Percentiles rank a stretch among this genome's conserved stretches.
Evolutionary conservation across 1,284 basidiomycete species (phyloP).

Genomic region (Porogramme epimiltina): DNA sequence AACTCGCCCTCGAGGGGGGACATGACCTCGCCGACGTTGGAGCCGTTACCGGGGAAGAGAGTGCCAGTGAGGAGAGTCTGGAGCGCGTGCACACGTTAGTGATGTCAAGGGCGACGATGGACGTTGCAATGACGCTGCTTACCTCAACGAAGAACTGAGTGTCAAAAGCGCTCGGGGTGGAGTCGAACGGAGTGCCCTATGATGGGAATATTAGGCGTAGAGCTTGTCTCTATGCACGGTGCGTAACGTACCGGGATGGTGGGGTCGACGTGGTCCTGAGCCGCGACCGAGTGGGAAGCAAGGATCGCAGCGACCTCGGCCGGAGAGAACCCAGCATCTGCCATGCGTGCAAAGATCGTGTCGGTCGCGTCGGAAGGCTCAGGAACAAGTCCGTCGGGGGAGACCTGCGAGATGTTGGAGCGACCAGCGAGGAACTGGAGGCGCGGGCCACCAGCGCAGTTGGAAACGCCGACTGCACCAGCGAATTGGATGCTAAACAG

Average conservation of each 20-base stretch:
- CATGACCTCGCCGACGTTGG: conserved; percentile 36
- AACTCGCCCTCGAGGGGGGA: conserved; percentile 39
- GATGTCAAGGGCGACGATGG: no score
- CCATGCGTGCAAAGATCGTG: conserved; percentile 37
- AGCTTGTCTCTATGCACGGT: not conserved
- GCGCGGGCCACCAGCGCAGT: conserved; percentile 38
- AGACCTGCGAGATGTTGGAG: conserved; percentile 28
- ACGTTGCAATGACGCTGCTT: not conserved
- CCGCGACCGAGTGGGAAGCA: conserved; percentile 39
- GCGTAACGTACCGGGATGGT: conserved; percentile 20
- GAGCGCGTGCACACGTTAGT: no score
- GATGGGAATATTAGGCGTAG: not conserved
- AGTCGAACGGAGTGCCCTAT: conserved; percentile 40
- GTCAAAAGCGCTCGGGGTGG: conserved; percentile 39
- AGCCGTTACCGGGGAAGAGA: conserved; percentile 22
- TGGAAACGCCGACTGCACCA: conserved; percentile 39
- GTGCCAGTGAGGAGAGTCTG: conserved; percentile 32
- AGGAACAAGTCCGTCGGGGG: conserved; percentile 33
- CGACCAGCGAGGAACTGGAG: conserved; percentile 39
- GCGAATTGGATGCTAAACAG: conserved; percentile 42
- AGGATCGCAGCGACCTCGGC: conserved; percentile 41
- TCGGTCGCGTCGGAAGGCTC: conserved; percentile 34
- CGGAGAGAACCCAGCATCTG: conserved; percentile 40
- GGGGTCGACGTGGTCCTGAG: conserved; percentile 37
- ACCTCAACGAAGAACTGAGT: conserved; percentile 43